Conservation (phyloP, 2,329 filamentous ascomycete species). For the Tolypocladium capitatum region DNA sequence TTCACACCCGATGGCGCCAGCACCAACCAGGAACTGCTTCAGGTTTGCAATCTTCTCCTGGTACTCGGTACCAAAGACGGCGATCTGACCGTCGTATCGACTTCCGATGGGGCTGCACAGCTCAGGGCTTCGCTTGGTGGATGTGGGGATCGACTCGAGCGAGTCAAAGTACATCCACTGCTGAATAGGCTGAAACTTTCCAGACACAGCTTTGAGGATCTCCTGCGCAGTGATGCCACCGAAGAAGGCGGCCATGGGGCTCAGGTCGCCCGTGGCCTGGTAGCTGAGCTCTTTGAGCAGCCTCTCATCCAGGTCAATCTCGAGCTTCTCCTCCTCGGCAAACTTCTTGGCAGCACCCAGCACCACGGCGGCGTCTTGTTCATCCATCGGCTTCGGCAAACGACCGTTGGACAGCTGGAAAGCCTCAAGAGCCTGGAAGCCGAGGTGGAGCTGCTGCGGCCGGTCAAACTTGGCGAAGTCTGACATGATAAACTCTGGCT, state of each 20-base stretch:
- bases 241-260: constrained; percentile 87
- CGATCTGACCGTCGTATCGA: constrained; percentile 94
- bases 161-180: constrained; percentile 98
- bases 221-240: constrained; percentile 90
- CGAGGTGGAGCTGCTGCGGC: constrained; percentile 80
- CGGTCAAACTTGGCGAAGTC: constrained; percentile 98
- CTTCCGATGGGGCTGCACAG: constrained; percentile 73
- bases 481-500: constrained; percentile 80
- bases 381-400: constrained; percentile 71
- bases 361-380: constrained; percentile 68
- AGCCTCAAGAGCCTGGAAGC: constrained; percentile 81
- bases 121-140: constrained; percentile 64
- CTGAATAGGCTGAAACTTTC: constrained; percentile 90
- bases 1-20: constrained; percentile 94
- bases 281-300: constrained; percentile 86
- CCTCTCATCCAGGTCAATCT: constrained; percentile 76
- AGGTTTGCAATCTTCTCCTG: constrained; percentile 88
- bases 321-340: constrained; percentile 53
- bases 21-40: constrained; percentile 87
- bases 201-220: constrained; percentile 90
- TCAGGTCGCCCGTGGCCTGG: constrained; percentile 83
- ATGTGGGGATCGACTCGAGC: constrained; percentile 80
- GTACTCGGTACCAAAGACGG: constrained; percentile 85
- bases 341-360: constrained; percentile 63
- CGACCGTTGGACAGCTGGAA: constrained; percentile 66